These are phyloP conservation scores for Phytophthora parvispora DNA, from an alignment of 352 stramenopile genomes.

Conservation along the genomic window DNA sequence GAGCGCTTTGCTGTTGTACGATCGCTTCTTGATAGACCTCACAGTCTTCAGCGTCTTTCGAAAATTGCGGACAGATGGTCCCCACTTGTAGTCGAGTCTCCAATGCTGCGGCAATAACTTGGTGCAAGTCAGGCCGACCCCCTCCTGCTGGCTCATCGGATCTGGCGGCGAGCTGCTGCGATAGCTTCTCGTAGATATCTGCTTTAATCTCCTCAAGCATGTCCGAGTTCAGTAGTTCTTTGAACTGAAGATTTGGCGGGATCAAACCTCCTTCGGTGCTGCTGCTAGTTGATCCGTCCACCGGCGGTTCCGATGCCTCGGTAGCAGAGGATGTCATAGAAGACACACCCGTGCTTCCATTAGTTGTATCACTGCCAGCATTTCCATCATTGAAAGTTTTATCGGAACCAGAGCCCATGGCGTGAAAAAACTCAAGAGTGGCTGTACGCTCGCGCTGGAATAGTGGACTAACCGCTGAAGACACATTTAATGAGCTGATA, in stretches of 20 bases:
- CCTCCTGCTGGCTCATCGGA: slow-evolving; percentile 11
- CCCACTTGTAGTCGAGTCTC: slow-evolving; percentile 61
- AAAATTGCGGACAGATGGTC: slow-evolving; percentile 32
- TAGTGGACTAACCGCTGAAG: slow-evolving; percentile 30
- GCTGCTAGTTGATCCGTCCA: slow-evolving; percentile 2
- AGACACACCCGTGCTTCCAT: background rate
- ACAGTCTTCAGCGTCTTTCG: slow-evolving; percentile 9
- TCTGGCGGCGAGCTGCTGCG: slow-evolving; percentile 37
- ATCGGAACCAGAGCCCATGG: slow-evolving; percentile 11
- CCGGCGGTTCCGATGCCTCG: slow-evolving; percentile 1
- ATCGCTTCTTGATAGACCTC: slow-evolving; percentile 1
- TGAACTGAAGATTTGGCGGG: slow-evolving; percentile 50
- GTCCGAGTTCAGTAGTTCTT: slow-evolving; percentile 58
- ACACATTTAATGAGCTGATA: slow-evolving; percentile 48
- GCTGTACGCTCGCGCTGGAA: slow-evolving; percentile 36
- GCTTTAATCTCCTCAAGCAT: slow-evolving; percentile 72
- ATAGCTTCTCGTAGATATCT: slow-evolving; percentile 68
- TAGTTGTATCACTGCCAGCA: background rate
- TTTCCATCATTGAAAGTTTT: background rate
- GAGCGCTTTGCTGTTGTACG: background rate
- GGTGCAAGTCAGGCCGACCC: slow-evolving; percentile 47
- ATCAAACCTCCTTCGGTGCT: slow-evolving; percentile 1
- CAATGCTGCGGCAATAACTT: slow-evolving; percentile 57
- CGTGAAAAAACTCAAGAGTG: slow-evolving; percentile 39
- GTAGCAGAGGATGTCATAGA: slow-evolving; percentile 3